Conservation (phyloP, 805 yeast species). For the Metschnikowia anglica region DNA sequence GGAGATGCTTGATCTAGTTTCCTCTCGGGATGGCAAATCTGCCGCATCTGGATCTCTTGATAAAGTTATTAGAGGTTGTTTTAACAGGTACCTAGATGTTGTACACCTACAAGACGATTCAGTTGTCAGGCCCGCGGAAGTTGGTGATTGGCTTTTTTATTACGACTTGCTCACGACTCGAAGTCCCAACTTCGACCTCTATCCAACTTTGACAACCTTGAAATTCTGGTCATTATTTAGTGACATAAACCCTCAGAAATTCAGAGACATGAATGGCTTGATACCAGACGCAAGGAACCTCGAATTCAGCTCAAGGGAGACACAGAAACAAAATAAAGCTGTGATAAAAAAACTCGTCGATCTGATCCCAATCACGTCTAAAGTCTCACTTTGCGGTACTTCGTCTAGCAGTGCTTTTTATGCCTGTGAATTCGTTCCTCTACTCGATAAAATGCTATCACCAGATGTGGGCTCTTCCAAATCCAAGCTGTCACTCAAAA, state of each 20-base stretch:
- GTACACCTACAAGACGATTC: constrained; percentile 63
- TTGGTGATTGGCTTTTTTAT: constrained; percentile 77
- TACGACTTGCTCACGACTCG: constrained; percentile 53
- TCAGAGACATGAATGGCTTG: constrained; percentile 19
- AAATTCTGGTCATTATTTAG: constrained; percentile 65
- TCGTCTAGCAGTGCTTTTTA: constrained; percentile 25
- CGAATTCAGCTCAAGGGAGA: constrained; percentile 43
- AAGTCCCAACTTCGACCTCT: constrained; percentile 43
- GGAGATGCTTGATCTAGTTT: constrained; percentile 46
- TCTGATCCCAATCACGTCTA: constrained; percentile 29
- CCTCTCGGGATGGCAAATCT: constrained; percentile 38
- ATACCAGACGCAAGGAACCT: constrained; percentile 34
- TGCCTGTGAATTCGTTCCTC: constrained; percentile 36
- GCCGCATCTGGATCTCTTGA: constrained; percentile 51
- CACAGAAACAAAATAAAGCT: constrained; percentile 32
- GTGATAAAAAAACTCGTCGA: constrained; percentile 31
- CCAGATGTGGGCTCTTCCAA: constrained; percentile 30
- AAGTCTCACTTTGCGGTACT: constrained; percentile 28
- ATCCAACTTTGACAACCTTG: constrained; percentile 55
- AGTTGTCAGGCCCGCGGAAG: constrained; percentile 53
- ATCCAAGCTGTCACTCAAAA: constrained; percentile 26
- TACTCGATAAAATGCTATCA: constrained; percentile 29
- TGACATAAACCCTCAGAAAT: constrained; percentile 46
- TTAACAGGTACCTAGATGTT: constrained; percentile 59
- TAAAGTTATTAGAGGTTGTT: constrained; percentile 69